Conservation (phyloP, 176 grass and related monocot species). For the Zoysia pacifica region DNA sequence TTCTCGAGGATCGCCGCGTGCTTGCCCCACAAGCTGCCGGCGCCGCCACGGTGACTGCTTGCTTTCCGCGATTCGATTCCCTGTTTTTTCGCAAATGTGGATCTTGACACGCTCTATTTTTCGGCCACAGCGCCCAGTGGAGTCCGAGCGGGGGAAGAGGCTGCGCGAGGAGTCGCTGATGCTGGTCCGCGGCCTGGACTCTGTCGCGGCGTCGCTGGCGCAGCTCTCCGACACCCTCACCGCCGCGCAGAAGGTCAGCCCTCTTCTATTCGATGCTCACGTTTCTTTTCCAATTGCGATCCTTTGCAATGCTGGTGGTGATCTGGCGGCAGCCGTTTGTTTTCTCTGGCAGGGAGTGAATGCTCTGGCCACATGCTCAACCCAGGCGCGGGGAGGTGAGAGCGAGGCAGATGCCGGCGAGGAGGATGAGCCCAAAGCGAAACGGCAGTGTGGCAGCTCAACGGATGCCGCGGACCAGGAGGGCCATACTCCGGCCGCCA, state of each 20-base stretch:
- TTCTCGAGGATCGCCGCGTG: constrained; percentile 59
- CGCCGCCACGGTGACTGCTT: neutral
- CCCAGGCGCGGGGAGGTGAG: constrained; percentile 26
- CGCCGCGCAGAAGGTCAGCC: constrained; percentile 69
- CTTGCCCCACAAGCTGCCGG: neutral
- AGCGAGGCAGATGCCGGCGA: neutral
- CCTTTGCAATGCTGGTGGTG: neutral
- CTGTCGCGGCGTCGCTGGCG: constrained; percentile 71
- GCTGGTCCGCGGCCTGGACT: constrained; percentile 82
- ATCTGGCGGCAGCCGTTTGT: neutral
- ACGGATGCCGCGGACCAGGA: neutral
- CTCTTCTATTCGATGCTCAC: neutral
- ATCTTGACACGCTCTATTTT: neutral
- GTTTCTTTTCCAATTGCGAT: too few relatives aligned
- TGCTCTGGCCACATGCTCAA: constrained; percentile 24
- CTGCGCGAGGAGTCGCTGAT: constrained; percentile 82
- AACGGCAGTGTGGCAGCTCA: constrained; percentile 26
- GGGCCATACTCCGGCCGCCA: neutral
- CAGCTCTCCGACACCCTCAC: constrained; percentile 80
- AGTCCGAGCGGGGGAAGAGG: constrained; percentile 71
- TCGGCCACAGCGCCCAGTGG: constrained; percentile 38
- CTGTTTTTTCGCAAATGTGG: neutral
- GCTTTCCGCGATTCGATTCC: neutral
- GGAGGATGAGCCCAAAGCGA: constrained; percentile 37
- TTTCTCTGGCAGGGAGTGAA: constrained; percentile 38